Conservation (phyloP, 805 yeast species). For the Cyberlindnera amylophila region DNA sequence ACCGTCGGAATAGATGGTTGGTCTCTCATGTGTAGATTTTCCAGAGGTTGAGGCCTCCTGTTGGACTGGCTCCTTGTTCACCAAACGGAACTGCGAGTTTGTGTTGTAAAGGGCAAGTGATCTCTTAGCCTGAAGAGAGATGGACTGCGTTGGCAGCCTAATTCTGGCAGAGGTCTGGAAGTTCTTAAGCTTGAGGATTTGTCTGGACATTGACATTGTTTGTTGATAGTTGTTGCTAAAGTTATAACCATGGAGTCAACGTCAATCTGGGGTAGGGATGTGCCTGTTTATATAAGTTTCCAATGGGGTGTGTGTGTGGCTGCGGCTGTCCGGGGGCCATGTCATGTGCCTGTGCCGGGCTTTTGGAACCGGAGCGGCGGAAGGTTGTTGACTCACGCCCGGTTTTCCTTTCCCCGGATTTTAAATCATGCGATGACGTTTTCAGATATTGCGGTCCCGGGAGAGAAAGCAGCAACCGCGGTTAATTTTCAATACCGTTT, state of each 20-base stretch:
- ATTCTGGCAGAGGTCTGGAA: constrained; percentile 27
- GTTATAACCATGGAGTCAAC: not conserved
- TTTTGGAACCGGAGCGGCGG: constrained; percentile 3
- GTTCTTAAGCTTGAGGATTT: constrained; percentile 23
- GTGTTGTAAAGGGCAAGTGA: constrained; percentile 20
- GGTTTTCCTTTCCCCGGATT: constrained; percentile 1
- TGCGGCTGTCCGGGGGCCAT: not conserved
- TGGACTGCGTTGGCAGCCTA: constrained; percentile 12
- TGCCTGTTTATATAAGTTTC: not conserved
- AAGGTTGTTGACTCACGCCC: not conserved
- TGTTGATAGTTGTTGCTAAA: not conserved
- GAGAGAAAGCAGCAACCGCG: not conserved
- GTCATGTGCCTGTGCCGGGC: not conserved
- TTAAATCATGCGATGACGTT: constrained; percentile 1
- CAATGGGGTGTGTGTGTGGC: not conserved
- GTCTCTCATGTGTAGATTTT: constrained; percentile 17
- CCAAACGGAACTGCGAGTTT: constrained; percentile 19
- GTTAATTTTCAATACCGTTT: no score
- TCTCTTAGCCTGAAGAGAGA: constrained; percentile 19
- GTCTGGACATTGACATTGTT: constrained; percentile 9
- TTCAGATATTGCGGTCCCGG: no score
- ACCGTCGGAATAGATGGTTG: constrained; percentile 29
- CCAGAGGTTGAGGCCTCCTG: constrained; percentile 11
- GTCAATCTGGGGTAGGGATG: not conserved
- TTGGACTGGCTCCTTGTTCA: constrained; percentile 21